Evolutionary conservation across 1,139 yeast species (phyloP).

Genomic region (Candida neerlandica): DNA sequence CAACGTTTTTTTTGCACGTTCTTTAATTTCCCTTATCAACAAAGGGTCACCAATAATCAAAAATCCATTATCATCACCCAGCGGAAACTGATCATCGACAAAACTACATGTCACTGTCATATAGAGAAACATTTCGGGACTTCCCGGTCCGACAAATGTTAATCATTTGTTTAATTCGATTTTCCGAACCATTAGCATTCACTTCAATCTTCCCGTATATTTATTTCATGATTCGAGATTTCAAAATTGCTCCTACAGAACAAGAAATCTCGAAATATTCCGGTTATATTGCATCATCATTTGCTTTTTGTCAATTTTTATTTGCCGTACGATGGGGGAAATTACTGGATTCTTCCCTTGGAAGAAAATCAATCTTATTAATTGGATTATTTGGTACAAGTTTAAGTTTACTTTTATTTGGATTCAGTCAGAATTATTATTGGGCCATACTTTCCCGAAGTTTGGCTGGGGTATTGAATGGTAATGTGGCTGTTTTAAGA

Average conservation of each 20-base stretch:
- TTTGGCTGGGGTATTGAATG: conserved; percentile 59
- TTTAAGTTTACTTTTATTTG: conserved; percentile 50
- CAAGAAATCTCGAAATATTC: conserved; percentile 58
- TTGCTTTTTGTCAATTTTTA: conserved; percentile 56
- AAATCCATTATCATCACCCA: not conserved
- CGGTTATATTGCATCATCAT: conserved; percentile 59
- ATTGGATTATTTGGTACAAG: conserved; percentile 55
- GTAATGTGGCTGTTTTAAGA: conserved; percentile 62
- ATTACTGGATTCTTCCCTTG: conserved; percentile 49
- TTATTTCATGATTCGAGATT: conserved; percentile 63
- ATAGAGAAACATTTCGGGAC: conserved; percentile 31
- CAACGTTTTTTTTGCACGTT: too few relatives aligned
- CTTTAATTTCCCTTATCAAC: too few relatives aligned
- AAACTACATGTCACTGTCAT: not conserved
- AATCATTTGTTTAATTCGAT: conserved; percentile 47
- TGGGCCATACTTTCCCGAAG: conserved; percentile 55
- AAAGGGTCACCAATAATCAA: not conserved
- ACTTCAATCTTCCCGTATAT: conserved; percentile 67
- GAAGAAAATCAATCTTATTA: conserved; percentile 59
- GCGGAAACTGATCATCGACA: too few relatives aligned
- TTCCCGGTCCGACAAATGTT: conserved; percentile 56
- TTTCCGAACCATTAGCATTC: conserved; percentile 65
- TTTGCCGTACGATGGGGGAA: conserved; percentile 64
- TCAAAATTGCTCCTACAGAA: conserved; percentile 52
- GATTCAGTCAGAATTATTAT: conserved; percentile 52